Evolutionary conservation across 2,329 filamentous ascomycete species (phyloP).

Genomic region (Xylariales sp.): DNA sequence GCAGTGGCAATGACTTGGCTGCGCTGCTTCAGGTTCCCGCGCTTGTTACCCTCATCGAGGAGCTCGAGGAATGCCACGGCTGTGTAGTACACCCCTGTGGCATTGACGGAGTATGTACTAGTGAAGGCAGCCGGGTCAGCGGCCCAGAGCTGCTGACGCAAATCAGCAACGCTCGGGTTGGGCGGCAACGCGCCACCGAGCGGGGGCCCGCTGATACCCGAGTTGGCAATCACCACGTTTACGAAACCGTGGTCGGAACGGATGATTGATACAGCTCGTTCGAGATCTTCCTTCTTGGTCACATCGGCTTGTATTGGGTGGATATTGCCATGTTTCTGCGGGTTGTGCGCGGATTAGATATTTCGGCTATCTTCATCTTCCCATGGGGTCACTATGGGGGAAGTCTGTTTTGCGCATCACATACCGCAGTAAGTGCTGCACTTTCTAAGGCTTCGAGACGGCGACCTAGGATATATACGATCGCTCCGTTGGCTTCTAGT

Average conservation of each 20-base stretch:
- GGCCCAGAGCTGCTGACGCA: slow-evolving; percentile 11
- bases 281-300: slow-evolving; percentile 9
- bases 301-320: slow-evolving; percentile 10
- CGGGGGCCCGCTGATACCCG: slow-evolving; percentile 7
- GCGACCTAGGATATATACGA: slow-evolving; percentile 12
- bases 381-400: not conserved
- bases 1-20: slow-evolving; percentile 10
- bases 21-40: slow-evolving; percentile 7
- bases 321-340: slow-evolving; percentile 10
- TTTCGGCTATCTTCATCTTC: not conserved
- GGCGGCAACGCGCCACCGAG: slow-evolving; percentile 8
- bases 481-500: slow-evolving; percentile 12
- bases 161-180: slow-evolving; percentile 9
- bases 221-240: slow-evolving; percentile 11
- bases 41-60: slow-evolving; percentile 11
- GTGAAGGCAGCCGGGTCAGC: slow-evolving; percentile 10
- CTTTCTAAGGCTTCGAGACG: slow-evolving; percentile 9
- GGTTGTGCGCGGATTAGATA: too few relatives aligned
- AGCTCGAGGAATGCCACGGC: slow-evolving; percentile 10
- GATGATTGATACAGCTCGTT: slow-evolving; percentile 9
- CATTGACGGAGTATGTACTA: slow-evolving; percentile 9
- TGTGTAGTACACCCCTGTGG: slow-evolving; percentile 10
- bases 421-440: slow-evolving; percentile 9
- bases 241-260: slow-evolving; percentile 8
- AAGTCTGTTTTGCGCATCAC: slow-evolving; percentile 5